Base-by-base conservation (phyloP, 768 basidiomycete genomes). In the Rhodotorula kratochvilovae region DNA sequence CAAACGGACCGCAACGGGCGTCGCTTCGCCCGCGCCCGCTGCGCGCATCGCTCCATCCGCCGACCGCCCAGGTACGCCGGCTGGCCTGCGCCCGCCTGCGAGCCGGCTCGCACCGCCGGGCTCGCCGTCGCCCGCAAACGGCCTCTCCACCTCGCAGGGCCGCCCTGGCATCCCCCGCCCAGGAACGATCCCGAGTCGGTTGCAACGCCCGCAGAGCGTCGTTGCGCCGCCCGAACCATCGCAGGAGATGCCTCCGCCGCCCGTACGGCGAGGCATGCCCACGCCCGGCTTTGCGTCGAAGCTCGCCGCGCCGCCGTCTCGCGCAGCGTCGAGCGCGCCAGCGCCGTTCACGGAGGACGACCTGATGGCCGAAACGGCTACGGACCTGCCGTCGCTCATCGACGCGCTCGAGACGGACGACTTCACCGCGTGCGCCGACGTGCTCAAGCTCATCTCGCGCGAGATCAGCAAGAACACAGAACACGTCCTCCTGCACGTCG, bases 391-490 rank as follows among this genome's bases (percentile, higher is more conserved):
- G 12, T 50, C 63, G 2, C 69, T 74, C 48, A 62, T 74, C 63
- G 66, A 61, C 31, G 57, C 66, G 42, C 54, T 68, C 67, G 58
- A 54, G 48, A 65, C 67, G 12, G 45, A 60, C 61, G 92, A 97
- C 82, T 86, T 91, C 0, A 82, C 85, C 31, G 85, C 88, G 36
- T 92, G 91, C 77, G 92, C 97, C 36, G 93, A 98, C 70, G 91
- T 92, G 0, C 83, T 99, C 77, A 99, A 99, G 83, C 89, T 87
- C 78, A 86, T 97, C 63, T 93, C 98, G 79, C 89, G 88, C 78
- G 89, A 91, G 71, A 84, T 99, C 33, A 85, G 89, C 67, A 82
- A 88, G 21, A 86, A 87, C 19, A 87, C 91, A 17, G 90, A 92
- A 82, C 90, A 57, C 85, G 91, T 57, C 87, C 89, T 78, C 86